Conservation (phyloP, 208 protist genomes). For the Crithidia mellificae region DNA sequence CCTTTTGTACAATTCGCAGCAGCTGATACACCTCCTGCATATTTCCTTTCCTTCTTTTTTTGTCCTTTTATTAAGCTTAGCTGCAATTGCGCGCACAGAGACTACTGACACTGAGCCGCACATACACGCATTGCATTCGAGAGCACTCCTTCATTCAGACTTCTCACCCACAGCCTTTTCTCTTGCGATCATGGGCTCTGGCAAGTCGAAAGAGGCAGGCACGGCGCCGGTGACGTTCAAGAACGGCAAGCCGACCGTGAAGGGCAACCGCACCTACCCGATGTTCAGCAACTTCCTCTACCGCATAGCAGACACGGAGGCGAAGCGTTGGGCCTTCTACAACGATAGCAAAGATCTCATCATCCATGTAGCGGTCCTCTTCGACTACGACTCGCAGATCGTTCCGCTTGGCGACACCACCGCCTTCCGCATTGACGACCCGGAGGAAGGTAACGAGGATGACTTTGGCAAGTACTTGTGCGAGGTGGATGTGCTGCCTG, state of each 20-base stretch:
- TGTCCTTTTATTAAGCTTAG: no score
- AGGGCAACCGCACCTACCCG: constrained; percentile 42
- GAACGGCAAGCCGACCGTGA: constrained; percentile 69
- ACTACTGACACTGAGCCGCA: not conserved
- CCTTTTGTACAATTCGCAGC: no score
- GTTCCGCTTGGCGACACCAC: constrained; percentile 67
- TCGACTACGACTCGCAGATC: constrained; percentile 83
- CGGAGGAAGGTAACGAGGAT: constrained; percentile 70
- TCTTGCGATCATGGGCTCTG: constrained; percentile 37
- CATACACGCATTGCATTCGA: no score
- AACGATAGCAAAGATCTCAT: constrained; percentile 73
- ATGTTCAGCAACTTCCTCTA: constrained; percentile 82
- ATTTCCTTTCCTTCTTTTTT: no score
- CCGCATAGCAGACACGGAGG: constrained; percentile 60
- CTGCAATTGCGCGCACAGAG: not conserved
- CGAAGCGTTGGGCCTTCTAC: constrained; percentile 75
- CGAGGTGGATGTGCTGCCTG: constrained; percentile 72
- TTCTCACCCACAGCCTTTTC: not conserved
- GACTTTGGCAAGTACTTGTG: constrained; percentile 80
- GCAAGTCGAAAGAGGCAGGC: constrained; percentile 26
- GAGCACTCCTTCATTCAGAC: no score
- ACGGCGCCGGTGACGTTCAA: constrained; percentile 33
- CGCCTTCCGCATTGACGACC: constrained; percentile 78
- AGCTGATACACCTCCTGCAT: no score
- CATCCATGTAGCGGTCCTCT: constrained; percentile 82